phyloP scores from a whole-genome alignment of 768 basidiomycete species.

The Dioszegia aurantiaca region DNA sequence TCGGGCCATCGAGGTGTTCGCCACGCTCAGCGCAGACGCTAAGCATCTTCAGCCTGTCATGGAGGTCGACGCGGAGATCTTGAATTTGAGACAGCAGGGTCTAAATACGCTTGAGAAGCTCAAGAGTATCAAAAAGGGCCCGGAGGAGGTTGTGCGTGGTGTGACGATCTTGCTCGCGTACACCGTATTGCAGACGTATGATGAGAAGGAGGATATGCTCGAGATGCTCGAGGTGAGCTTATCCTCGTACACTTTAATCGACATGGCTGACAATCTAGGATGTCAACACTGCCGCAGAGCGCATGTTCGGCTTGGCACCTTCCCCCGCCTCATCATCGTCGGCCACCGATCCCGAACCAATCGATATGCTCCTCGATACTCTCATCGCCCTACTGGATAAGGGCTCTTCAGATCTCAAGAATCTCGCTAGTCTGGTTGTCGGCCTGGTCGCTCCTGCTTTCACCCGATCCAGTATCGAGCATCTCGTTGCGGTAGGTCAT shows the following conservation, averaged over 20 bases:
- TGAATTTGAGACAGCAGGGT: conserved; percentile 57
- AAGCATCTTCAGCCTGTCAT: conserved; percentile 62
- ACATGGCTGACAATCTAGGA: conserved; percentile 27
- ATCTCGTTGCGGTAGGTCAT: conserved; percentile 71
- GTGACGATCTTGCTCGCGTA: conserved; percentile 69
- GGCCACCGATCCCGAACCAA: conserved; percentile 58
- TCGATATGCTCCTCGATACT: conserved; percentile 82
- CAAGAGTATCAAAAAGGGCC: conserved; percentile 53
- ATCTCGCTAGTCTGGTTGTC: conserved; percentile 76
- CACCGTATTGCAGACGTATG: conserved; percentile 69
- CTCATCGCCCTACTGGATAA: conserved; percentile 86
- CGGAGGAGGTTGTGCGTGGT: conserved; percentile 64
- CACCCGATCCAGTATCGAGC: conserved; percentile 68
- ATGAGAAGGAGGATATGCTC: conserved; percentile 62
- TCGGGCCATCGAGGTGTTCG: conserved; percentile 57
- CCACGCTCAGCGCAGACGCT: conserved; percentile 59
- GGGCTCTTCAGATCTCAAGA: conserved; percentile 73
- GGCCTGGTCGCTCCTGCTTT: conserved; percentile 66
- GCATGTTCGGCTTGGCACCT: conserved; percentile 37
- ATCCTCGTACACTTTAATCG: neutral
- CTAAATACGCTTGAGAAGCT: conserved; percentile 44
- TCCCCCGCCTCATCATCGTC: neutral
- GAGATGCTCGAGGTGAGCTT: conserved; percentile 65
- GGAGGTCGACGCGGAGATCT: conserved; percentile 62
- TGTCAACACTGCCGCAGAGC: conserved; percentile 37